Evolutionary conservation across 305 asterid species (phyloP), one percentile per base, ranked within the genome.

Genomic region (Ajuga reptans): DNA sequence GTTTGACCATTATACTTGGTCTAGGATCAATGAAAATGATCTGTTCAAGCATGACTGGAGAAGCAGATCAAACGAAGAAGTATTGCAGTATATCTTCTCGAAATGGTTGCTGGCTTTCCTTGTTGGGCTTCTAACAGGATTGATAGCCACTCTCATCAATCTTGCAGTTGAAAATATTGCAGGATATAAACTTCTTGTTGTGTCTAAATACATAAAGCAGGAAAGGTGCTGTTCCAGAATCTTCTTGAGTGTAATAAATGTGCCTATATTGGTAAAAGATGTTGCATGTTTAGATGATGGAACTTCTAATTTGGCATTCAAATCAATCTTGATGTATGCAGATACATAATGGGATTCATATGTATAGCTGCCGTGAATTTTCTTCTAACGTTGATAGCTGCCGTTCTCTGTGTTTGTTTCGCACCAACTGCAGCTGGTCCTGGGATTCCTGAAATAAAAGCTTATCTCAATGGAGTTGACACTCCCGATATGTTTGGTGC

Each of bases 381-480:
- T 69, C 64, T 82, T 41, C 78, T 91, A 17, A 82, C 96, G 2
- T 45, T 80, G 69, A 84, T 85, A 6, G 95, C 97, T 42, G 78
- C 97, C 8, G 64, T 84, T 64, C 89, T 91, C 21, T 83, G 91
- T 61, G 91, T 89, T 16, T 84, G 75, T 54, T 91, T 89, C 54
- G 97, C 97, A 70, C 97, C 97, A 10, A 89, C 93, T 6, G 97
- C 96, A 55, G 93, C 97, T 21, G 97, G 97, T 42, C 96, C 97
- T 42, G 97, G 97, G 72, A 89, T 89, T 70, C 93, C 96, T 42
- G 95, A 91, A 82, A 91, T 89, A 55, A 91, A 91, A 76, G 97
- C 97, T 50, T 91, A 89, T 83, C 88, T 91, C 7, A 91, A 89
- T 77, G 97, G 97, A 66, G 83, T 89, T n/a, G 95, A 91, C 82